A percentile compares a stretch with the other conserved stretches of the same genome.
Evolutionary conservation across 2,329 filamentous ascomycete genomes (phyloP).

Genomic region (Ophiostoma montium): DNA sequence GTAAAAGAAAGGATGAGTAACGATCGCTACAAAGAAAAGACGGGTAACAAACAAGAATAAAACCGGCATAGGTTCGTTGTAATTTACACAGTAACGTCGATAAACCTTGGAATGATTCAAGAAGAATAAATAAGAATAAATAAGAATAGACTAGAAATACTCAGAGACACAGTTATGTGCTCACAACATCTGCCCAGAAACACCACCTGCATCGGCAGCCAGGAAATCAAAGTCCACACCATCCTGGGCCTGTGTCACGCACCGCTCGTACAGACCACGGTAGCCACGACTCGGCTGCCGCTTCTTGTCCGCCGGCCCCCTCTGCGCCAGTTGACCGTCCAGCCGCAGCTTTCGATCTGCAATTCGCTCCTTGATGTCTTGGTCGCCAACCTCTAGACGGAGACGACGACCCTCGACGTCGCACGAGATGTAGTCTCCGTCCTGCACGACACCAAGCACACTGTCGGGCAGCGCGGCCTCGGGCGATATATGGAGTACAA

Average conservation of each 20-base stretch:
- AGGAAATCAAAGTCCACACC: constrained; percentile 51
- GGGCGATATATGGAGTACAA: constrained; percentile 75
- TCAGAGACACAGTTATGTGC: no score
- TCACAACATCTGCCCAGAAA: no score
- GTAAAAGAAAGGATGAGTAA: no score
- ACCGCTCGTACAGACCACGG: constrained; percentile 42
- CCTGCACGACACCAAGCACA: constrained; percentile 59
- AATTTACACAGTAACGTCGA: no score
- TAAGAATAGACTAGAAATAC: no score
- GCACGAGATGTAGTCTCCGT: constrained; percentile 69
- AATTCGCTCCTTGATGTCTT: constrained; percentile 50
- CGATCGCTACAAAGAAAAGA: no score
- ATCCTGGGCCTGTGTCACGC: constrained; percentile 44
- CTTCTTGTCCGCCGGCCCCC: constrained; percentile 1
- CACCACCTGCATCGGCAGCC: constrained; percentile 26
- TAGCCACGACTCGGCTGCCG: constrained; percentile 29
- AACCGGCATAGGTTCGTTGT: no score
- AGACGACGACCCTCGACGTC: constrained; percentile 54
- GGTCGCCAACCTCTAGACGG: constrained; percentile 46
- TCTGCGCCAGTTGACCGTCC: constrained; percentile 7
- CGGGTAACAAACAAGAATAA: no score
- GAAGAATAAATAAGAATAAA: no score
- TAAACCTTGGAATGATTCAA: no score
- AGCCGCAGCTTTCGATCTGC: constrained; percentile 19
- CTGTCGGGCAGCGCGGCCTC: constrained; percentile 67